A percentile compares a stretch with the other conserved stretches of the same genome.
Conservation (phyloP, 805 yeast genomes). For the Kluyveromyces nonfermentans region DNA sequence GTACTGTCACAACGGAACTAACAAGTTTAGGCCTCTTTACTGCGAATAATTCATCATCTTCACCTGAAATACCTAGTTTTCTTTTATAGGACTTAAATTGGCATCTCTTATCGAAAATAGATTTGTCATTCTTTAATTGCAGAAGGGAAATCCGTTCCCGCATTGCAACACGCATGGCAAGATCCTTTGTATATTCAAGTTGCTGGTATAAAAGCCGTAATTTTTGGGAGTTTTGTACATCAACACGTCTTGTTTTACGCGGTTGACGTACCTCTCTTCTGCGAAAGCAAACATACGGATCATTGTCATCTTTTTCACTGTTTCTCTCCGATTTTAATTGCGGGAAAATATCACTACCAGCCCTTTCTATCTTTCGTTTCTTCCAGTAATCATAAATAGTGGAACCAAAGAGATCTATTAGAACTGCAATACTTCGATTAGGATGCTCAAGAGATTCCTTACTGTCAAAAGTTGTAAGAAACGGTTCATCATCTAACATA, state of each 20-base stretch:
- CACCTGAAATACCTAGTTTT: constrained; percentile 65
- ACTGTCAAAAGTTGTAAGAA: constrained; percentile 45
- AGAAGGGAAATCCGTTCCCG: constrained; percentile 50
- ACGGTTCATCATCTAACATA: constrained; percentile 35
- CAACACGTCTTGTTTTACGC: constrained; percentile 92
- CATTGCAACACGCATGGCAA: constrained; percentile 60
- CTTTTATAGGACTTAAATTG: constrained; percentile 68
- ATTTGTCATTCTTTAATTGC: constrained; percentile 49
- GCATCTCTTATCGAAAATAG: constrained; percentile 64
- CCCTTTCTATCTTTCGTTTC: constrained; percentile 53
- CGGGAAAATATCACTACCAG: constrained; percentile 68
- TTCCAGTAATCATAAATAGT: constrained; percentile 77
- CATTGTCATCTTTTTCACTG: constrained; percentile 80
- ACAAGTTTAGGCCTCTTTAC: constrained; percentile 56
- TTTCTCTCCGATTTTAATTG: constrained; percentile 76
- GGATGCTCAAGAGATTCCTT: constrained; percentile 32
- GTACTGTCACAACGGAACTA: constrained; percentile 10
- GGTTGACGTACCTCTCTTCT: constrained; percentile 93
- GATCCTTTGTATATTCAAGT: constrained; percentile 61
- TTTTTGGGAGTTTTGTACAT: constrained; percentile 80
- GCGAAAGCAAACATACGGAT: constrained; percentile 92
- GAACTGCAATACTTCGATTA: constrained; percentile 31
- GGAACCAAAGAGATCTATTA: constrained; percentile 54
- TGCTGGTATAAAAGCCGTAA: constrained; percentile 66
- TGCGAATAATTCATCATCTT: constrained; percentile 72